phyloP scores from a whole-genome alignment of 2,329 filamentous ascomycete genomes.

The Colletotrichum sp. region DNA sequence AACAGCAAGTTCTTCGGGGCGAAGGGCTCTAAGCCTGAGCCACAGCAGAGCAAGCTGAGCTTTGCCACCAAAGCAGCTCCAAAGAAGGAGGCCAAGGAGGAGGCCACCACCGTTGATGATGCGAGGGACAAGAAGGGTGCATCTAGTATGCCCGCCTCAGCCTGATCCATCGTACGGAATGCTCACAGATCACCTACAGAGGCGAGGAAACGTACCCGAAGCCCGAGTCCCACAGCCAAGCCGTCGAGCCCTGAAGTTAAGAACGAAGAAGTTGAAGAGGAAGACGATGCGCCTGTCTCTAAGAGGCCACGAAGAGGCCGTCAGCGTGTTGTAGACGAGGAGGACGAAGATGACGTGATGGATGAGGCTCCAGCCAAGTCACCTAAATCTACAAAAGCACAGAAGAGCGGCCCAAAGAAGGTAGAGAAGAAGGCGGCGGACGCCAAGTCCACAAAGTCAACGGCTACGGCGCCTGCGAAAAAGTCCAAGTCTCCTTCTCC shows the following conservation, averaged over 20 bases:
- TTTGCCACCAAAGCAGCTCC: conserved; percentile 66
- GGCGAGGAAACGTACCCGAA: conserved; percentile 51
- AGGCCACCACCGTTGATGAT: conserved; percentile 30
- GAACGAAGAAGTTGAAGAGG: conserved; percentile 47
- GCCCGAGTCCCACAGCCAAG: conserved; percentile 24
- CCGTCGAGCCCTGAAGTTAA: conserved; percentile 24
- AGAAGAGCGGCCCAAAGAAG: conserved; percentile 11
- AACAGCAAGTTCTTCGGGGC: conserved; percentile 84
- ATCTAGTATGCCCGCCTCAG: neutral
- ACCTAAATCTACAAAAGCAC: conserved; percentile 18
- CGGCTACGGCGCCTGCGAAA: neutral
- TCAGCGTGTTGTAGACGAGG: conserved; percentile 47
- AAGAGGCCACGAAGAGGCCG: conserved; percentile 60
- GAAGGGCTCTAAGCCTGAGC: conserved; percentile 60
- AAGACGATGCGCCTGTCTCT: conserved; percentile 63
- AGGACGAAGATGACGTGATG: conserved; percentile 55
- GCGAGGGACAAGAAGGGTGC: conserved; percentile 43
- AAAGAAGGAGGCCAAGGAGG: conserved; percentile 36
- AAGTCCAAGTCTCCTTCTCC: conserved; percentile 1
- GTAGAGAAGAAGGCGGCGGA: conserved; percentile 1
- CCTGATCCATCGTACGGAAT: neutral
- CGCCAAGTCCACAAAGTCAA: conserved; percentile 26
- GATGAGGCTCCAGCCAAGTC: conserved; percentile 33
- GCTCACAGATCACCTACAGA: conserved; percentile 29
- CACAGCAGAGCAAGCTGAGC: conserved; percentile 79